Evolutionary conservation across 2,329 filamentous ascomycete genomes (phyloP).

Genomic region (Reticulascus tulasneorum): DNA sequence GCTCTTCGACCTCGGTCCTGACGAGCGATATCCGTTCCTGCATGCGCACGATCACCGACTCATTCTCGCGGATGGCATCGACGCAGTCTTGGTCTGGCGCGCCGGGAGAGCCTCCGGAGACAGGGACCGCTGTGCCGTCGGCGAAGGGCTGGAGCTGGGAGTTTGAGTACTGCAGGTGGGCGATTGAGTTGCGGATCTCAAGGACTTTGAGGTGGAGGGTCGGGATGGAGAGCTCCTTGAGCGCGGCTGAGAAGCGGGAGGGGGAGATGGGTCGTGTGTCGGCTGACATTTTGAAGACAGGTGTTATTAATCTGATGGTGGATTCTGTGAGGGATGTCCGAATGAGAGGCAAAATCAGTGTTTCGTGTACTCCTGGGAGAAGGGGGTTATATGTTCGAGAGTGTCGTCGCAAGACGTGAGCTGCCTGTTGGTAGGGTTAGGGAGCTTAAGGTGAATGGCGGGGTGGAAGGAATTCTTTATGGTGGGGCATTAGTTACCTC

Average conservation of each 20-base stretch:
- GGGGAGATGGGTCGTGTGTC: conserved; percentile 58
- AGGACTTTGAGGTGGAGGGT: conserved; percentile 70
- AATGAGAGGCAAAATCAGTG: not conserved
- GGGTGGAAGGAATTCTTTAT: conserved; percentile 13
- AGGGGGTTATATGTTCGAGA: not conserved
- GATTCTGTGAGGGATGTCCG: conserved; percentile 2
- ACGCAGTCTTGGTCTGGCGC: conserved; percentile 64
- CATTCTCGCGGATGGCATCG: conserved; percentile 71
- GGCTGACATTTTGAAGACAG: conserved; percentile 50
- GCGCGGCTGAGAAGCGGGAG: conserved; percentile 61
- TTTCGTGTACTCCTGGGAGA: too few species aligned
- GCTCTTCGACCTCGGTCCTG: conserved; percentile 57
- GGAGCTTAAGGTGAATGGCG: conserved; percentile 3
- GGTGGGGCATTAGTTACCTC: too few species aligned
- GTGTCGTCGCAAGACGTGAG: not conserved
- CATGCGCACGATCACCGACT: conserved; percentile 64
- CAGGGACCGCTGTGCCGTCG: conserved; percentile 37
- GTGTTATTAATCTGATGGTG: not conserved
- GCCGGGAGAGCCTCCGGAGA: conserved; percentile 17
- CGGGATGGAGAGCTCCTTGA: conserved; percentile 61
- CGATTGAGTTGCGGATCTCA: conserved; percentile 71
- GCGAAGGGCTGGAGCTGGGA: conserved; percentile 67
- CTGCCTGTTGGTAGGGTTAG: not conserved
- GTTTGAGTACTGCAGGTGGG: conserved; percentile 71
- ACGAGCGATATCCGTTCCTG: conserved; percentile 61